phyloP scores from a whole-genome alignment of 305 asterid genomes.

The Fraxinus sp. region DNA sequence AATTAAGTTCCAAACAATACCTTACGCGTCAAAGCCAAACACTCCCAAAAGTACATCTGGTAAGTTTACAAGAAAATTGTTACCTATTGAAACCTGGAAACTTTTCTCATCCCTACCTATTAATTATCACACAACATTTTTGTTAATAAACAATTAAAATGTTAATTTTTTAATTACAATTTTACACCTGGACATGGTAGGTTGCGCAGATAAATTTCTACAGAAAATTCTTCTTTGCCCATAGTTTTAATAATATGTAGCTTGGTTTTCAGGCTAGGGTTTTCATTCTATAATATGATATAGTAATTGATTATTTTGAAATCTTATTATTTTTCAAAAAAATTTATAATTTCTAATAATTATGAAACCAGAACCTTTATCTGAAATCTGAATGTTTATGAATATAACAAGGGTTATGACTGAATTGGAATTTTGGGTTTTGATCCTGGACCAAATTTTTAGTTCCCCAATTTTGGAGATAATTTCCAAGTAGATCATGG shows the following conservation, averaged over 20 bases:
- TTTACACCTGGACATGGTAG: neutral
- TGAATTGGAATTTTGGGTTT: neutral
- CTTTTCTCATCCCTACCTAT: neutral
- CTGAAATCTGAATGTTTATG: neutral
- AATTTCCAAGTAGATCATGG: neutral
- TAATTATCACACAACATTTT: neutral
- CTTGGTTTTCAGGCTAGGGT: constrained; percentile 6
- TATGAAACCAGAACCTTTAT: neutral
- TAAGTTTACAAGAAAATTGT: neutral
- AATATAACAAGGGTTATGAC: neutral
- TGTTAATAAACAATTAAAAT: neutral
- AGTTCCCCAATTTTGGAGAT: neutral
- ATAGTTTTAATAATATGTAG: neutral
- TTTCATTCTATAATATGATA: neutral
- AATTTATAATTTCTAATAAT: neutral
- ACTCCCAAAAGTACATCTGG: neutral
- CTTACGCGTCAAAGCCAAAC: constrained; percentile 5
- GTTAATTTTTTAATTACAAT: neutral
- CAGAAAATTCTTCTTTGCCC: neutral
- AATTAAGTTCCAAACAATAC: neutral
- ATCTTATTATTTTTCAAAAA: neutral
- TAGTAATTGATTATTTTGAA: neutral
- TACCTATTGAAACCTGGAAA: neutral
- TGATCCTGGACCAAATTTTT: neutral
- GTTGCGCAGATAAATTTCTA: neutral